Conservation (phyloP, 208 protist genomes). For the Naegleria fowleri region DNA sequence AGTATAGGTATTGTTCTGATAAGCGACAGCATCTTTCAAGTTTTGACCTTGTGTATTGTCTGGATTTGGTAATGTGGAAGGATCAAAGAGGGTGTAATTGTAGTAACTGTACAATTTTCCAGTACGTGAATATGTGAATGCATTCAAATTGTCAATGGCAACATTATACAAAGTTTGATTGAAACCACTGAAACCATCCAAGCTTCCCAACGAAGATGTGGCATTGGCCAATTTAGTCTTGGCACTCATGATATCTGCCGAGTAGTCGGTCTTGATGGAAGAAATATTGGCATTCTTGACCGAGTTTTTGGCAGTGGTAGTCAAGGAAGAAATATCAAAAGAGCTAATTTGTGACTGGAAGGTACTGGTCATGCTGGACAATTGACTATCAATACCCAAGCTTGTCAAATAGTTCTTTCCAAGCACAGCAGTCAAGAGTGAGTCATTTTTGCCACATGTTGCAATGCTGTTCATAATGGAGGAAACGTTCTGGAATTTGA, state of each 20-base stretch:
- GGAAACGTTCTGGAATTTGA: not conserved
- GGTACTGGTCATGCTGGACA: not conserved
- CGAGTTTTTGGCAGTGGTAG: not conserved
- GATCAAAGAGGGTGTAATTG: not conserved
- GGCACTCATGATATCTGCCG: not conserved
- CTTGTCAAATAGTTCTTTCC: not conserved
- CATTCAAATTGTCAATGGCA: not conserved
- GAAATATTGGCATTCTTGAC: not conserved
- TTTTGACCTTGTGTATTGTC: not conserved
- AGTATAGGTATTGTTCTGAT: not conserved
- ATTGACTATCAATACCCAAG: not conserved
- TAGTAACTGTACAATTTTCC: not conserved
- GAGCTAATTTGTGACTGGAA: not conserved
- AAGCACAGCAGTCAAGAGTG: not conserved
- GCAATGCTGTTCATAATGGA: not conserved
- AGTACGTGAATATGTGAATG: not conserved
- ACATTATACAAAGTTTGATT: not conserved
- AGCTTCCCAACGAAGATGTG: not conserved
- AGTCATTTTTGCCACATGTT: not conserved
- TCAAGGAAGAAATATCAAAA: not conserved
- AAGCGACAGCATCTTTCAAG: not conserved
- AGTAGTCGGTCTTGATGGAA: not conserved
- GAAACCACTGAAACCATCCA: not conserved
- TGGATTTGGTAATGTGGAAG: not conserved
- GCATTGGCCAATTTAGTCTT: not conserved